Evolutionary conservation across 345 rosid species (phyloP).

Genomic region (Firmiana major): DNA sequence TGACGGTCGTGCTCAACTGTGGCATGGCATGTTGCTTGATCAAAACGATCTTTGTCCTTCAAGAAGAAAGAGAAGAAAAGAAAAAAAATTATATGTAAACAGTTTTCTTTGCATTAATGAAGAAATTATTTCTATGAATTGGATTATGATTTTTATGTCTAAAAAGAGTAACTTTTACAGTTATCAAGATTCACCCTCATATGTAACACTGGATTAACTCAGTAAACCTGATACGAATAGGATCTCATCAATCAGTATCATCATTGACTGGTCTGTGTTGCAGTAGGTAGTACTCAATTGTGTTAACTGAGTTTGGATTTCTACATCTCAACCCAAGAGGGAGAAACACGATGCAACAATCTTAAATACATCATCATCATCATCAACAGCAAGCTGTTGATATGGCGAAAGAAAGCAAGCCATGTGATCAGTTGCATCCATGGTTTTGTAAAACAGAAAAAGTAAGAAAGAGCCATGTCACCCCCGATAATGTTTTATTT

Average conservation of each 20-base stretch:
- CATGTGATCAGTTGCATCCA: constrained; percentile 1
- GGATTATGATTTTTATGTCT: too few species aligned
- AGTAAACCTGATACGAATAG: not conserved
- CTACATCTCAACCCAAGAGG: not conserved
- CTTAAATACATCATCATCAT: not conserved
- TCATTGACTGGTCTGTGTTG: not conserved
- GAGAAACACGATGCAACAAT: not conserved
- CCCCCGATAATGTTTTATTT: not conserved
- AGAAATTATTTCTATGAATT: too few species aligned
- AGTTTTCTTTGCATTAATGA: too few species aligned
- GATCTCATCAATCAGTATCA: not conserved
- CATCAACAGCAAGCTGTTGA: not conserved
- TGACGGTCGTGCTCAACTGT: too few species aligned
- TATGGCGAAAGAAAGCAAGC: not conserved
- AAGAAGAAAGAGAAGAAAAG: too few species aligned
- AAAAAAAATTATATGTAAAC: too few species aligned
- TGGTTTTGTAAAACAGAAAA: not conserved
- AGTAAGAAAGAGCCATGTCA: not conserved
- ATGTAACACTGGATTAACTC: not conserved
- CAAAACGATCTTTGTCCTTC: not conserved
- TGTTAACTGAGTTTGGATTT: too few species aligned
- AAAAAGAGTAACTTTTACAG: too few species aligned
- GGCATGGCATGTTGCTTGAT: not conserved
- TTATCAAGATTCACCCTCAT: too few species aligned
- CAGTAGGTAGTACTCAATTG: not conserved